Percentiles rank a stretch among this genome's conserved stretches.
phyloP scores from a whole-genome alignment of 257 asterid genomes.

The Solanum peruvianum region DNA sequence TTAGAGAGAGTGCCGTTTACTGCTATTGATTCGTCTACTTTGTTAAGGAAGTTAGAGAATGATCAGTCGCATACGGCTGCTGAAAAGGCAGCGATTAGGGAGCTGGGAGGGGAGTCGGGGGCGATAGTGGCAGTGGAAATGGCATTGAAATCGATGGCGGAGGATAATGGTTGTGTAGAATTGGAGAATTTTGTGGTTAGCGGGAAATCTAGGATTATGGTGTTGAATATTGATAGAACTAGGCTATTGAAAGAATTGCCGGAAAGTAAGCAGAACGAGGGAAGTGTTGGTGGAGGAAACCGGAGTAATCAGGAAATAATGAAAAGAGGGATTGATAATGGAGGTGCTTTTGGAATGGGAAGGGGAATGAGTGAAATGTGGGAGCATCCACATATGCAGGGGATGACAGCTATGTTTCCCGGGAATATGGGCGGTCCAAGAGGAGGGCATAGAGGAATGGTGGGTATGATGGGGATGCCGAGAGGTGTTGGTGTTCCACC shows the following conservation, averaged over 20 bases:
- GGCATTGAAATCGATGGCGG: slow-evolving; percentile 83
- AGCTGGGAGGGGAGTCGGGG: slow-evolving; percentile 81
- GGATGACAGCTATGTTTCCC: slow-evolving; percentile 18
- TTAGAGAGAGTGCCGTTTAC: slow-evolving; percentile 70
- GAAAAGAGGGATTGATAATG: slow-evolving; percentile 26
- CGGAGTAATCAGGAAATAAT: slow-evolving; percentile 13
- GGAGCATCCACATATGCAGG: slow-evolving; percentile 20
- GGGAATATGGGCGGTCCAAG: slow-evolving; percentile 52
- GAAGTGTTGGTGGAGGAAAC: slow-evolving; percentile 27
- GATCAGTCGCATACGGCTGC: slow-evolving; percentile 39
- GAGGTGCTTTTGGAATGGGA: slow-evolving; percentile 34
- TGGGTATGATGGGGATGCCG: slow-evolving; percentile 75
- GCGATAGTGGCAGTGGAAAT: slow-evolving; percentile 71
- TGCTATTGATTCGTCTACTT: slow-evolving; percentile 68
- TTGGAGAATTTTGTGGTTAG: slow-evolving; percentile 76
- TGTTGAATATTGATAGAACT: slow-evolving; percentile 75
- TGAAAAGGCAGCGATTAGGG: slow-evolving; percentile 73
- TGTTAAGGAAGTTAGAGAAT: slow-evolving; percentile 81
- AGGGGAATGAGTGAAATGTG: slow-evolving; percentile 57
- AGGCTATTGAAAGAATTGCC: slow-evolving; percentile 74
- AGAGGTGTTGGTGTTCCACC: slow-evolving; percentile 93
- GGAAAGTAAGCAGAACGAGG: slow-evolving; percentile 52
- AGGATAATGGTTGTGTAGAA: slow-evolving; percentile 81
- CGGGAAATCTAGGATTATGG: slow-evolving; percentile 77
- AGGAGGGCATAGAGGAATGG: slow-evolving; percentile 65